phyloP scores from a whole-genome alignment of 2,329 filamentous ascomycete genomes.

The Sporothrix brasiliensis region DNA sequence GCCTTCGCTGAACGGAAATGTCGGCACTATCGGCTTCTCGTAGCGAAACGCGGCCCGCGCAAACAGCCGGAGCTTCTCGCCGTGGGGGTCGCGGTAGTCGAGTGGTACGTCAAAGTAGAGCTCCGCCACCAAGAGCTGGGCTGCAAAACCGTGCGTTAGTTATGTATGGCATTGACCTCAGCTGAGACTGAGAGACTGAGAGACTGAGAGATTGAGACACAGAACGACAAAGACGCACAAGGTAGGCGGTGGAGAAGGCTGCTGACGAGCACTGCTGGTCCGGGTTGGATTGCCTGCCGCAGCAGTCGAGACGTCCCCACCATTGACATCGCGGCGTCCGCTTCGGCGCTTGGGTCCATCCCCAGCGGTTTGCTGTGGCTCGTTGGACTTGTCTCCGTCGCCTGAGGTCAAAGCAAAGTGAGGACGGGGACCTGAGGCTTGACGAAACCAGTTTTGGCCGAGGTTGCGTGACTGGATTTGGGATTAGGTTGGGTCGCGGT shows the following conservation, averaged over 20 bases:
- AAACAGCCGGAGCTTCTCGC: conserved; percentile 72
- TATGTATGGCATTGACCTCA: not conserved
- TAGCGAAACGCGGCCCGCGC: conserved; percentile 71
- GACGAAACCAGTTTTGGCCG: not conserved
- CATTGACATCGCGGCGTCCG: not conserved
- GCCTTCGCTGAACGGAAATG: conserved; percentile 43
- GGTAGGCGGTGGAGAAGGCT: conserved; percentile 31
- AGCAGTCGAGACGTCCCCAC: not conserved
- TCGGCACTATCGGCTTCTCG: conserved; percentile 61
- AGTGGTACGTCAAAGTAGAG: conserved; percentile 85
- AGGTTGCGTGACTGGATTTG: conserved; percentile 5
- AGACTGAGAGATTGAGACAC: too few relatives aligned
- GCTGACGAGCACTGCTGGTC: conserved; percentile 30
- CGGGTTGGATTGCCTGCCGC: conserved; percentile 19
- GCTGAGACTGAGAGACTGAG: not conserved
- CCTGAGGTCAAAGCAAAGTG: not conserved
- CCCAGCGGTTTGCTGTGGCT: not conserved
- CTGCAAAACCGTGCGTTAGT: not conserved
- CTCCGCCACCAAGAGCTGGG: conserved; percentile 76
- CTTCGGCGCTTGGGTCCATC: not conserved
- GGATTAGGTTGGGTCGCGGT: not conserved
- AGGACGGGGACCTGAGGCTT: not conserved
- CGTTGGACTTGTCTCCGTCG: not conserved
- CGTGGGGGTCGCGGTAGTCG: conserved; percentile 67
- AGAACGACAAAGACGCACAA: conserved; percentile 16